Base-by-base conservation (phyloP, 306 rosid species). In the Phaseolus lunatus region DNA sequence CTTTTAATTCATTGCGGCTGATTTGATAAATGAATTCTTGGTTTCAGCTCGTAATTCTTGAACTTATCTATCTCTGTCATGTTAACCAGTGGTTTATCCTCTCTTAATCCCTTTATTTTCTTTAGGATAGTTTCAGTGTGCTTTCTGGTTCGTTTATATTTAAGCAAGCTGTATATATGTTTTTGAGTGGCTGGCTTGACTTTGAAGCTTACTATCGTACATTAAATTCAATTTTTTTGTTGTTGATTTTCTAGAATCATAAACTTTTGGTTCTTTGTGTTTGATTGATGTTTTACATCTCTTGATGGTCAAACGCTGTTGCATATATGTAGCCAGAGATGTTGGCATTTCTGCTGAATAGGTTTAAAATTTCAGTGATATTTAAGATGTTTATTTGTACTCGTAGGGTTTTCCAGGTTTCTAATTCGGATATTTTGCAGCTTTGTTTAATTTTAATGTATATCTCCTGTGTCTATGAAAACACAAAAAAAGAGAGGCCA, bases 391-490 rank as follows among this genome's bases (percentile, higher is more conserved):
- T 37, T 78, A 24, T 62, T 22, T 66, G 22, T 59, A 33, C 19
- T 13, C 73, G 19, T 22, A 58, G 67, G 78, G 67, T 49, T 74
- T 70, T 31, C 73, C 19, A 27, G 74, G 73, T 57, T 43, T 67
- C 35, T 78, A 15, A 64, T 81, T 74, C 75, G 73, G 33, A 63
- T 70, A 39, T 65, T 69, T 23, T 78, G 33, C 73, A 35, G 76
- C 86, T 56, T 63, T 75, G 22, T 66, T 63, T 56, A 69, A 65
- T 35, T 47, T 33, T 19, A 49, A 59, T 57, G 24, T 22, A 26
- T 70, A 68, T 16, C 24, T 58, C 65, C 41, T 64, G 47, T 74
- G 79, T 78, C 65, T 70, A 47, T 57, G 37, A 53, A 59, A 52
- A 13, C 29, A 15, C 26, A 19, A 26, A 52, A 61, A 57, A 66